Evolutionary conservation across 345 rosid genomes (phyloP).

Genomic region (Camelina sativa): DNA sequence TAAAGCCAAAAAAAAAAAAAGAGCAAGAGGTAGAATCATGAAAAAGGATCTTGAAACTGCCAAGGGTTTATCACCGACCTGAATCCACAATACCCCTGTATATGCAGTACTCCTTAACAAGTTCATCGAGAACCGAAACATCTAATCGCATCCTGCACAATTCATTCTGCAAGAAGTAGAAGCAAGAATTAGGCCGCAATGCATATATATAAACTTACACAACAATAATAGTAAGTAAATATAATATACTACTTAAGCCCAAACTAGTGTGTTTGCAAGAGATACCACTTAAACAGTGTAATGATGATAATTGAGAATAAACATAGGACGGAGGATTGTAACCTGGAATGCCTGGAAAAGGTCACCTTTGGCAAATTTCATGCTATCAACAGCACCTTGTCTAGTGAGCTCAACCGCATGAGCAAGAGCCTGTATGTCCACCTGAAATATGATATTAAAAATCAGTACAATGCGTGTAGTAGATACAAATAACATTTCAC

Average conservation of each 20-base stretch:
- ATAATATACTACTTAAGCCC: neutral
- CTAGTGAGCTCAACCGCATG: conserved; percentile 96
- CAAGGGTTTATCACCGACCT: conserved; percentile 37
- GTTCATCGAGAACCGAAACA: conserved; percentile 77
- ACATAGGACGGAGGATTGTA: conserved; percentile 14
- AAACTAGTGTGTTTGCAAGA: conserved; percentile 7
- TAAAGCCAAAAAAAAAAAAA: conserved; percentile 12
- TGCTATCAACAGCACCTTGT: conserved; percentile 96
- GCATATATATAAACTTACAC: conserved; percentile 1
- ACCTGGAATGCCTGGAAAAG: conserved; percentile 95
- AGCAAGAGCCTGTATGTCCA: conserved; percentile 94
- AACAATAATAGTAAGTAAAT: conserved; percentile 1
- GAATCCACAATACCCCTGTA: conserved; percentile 85
- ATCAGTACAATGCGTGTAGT: conserved; percentile 10
- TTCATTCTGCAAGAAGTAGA: conserved; percentile 75
- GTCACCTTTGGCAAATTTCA: conserved; percentile 94
- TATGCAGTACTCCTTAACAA: conserved; percentile 87
- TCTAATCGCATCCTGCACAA: conserved; percentile 84
- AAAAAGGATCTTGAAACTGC: conserved; percentile 17
- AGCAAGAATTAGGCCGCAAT: conserved; percentile 31
- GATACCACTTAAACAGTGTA: neutral
- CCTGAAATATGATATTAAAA: conserved; percentile 51
- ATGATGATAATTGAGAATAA: conserved; percentile 1
- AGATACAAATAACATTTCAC: neutral
- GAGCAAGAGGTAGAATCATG: conserved; percentile 3